Evolutionary conservation across 2,329 filamentous ascomycete species (phyloP).

Genomic region (Xylaria multiplex): DNA sequence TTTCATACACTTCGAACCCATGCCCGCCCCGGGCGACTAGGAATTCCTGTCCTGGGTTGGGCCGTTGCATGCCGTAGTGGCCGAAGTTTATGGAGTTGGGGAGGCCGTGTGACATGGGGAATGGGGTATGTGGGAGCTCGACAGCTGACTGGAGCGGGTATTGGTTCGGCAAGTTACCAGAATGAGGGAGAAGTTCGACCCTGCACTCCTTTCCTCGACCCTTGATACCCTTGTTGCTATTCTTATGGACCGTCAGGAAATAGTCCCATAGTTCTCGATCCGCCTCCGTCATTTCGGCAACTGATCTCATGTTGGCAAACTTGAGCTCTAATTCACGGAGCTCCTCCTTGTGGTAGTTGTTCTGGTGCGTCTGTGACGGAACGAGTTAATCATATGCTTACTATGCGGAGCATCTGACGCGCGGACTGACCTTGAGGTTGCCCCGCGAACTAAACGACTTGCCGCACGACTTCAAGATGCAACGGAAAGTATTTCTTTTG

Average conservation of each 20-base stretch:
- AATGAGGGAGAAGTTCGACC: constrained; percentile 55
- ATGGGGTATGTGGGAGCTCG: constrained; percentile 37
- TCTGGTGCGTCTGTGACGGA: constrained; percentile 70
- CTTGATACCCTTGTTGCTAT: constrained; percentile 98
- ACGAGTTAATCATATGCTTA: constrained; percentile 13
- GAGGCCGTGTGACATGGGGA: constrained; percentile 41
- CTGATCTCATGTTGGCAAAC: constrained; percentile 69
- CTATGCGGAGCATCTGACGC: background rate
- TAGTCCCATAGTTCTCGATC: constrained; percentile 86
- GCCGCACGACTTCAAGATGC: constrained; percentile 82
- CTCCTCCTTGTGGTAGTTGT: constrained; percentile 87
- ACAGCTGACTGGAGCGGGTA: constrained; percentile 38
- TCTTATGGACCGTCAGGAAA: constrained; percentile 90
- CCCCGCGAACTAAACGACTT: constrained; percentile 92
- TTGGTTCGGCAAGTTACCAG: constrained; percentile 38
- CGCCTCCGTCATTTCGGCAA: constrained; percentile 70
- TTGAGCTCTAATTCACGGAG: constrained; percentile 75
- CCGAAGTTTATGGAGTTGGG: constrained; percentile 33
- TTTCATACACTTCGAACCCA: constrained; percentile 59
- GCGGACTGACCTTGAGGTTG: constrained; percentile 79
- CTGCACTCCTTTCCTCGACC: constrained; percentile 87
- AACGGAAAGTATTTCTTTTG: constrained; percentile 80
- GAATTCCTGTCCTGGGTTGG: constrained; percentile 45
- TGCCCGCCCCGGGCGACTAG: constrained; percentile 36
- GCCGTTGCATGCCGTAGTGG: constrained; percentile 38